These are phyloP conservation scores for Priceomyces haplophilus DNA, from an alignment of 805 yeast genomes.

Conservation along the genomic window DNA sequence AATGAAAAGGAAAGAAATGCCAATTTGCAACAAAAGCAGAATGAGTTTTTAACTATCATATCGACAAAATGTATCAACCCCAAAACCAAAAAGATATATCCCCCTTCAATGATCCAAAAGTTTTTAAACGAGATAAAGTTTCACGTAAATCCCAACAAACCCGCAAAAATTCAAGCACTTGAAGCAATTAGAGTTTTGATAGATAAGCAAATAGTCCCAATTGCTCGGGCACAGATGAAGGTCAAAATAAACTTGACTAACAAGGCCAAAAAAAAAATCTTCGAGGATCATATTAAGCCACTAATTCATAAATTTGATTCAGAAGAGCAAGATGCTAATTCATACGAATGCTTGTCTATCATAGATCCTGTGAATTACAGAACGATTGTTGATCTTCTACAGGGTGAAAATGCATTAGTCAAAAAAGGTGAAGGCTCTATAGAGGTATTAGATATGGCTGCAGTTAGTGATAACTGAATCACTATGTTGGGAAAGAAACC, in stretches of 20 bases:
- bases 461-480: slow-evolving; percentile 33
- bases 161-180: slow-evolving; percentile 84
- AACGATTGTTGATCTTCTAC: slow-evolving; percentile 60
- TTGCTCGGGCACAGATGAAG: slow-evolving; percentile 92
- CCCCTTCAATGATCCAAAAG: slow-evolving; percentile 91
- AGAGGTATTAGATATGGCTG: slow-evolving; percentile 88
- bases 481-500: too few relatives aligned
- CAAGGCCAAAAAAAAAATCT: slow-evolving; percentile 47
- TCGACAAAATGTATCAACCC: slow-evolving; percentile 93
- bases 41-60: slow-evolving; percentile 77
- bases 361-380: slow-evolving; percentile 86
- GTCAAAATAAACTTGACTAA: slow-evolving; percentile 59
- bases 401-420: slow-evolving; percentile 42
- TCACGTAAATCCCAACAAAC: slow-evolving; percentile 67
- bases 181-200: slow-evolving; percentile 83
- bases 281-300: slow-evolving; percentile 30
- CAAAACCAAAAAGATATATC: slow-evolving; percentile 81
- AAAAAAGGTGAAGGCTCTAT: slow-evolving; percentile 58
- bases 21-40: slow-evolving; percentile 66
- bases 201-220: slow-evolving; percentile 80
- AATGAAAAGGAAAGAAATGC: slow-evolving; percentile 90
- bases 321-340: slow-evolving; percentile 47
- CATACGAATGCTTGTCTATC: slow-evolving; percentile 49
- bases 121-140: slow-evolving; percentile 75
- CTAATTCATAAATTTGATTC: slow-evolving; percentile 39